Conservation (phyloP, 768 basidiomycete genomes). For the Suillus tomentosus region DNA sequence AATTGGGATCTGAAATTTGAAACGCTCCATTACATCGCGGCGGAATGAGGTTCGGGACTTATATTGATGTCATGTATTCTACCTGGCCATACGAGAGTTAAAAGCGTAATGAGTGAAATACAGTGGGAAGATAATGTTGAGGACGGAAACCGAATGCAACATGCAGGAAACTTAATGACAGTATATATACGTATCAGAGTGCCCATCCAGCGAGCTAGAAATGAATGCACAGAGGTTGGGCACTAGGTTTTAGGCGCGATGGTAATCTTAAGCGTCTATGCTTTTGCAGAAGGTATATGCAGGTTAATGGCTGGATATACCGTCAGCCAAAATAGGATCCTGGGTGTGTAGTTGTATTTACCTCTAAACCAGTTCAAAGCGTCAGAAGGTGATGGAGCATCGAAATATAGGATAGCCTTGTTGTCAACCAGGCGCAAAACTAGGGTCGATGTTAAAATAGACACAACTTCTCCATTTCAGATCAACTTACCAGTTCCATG, state of each 20-base stretch:
- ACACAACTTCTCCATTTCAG: neutral
- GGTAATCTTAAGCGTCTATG: conserved; percentile 41
- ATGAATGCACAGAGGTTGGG: neutral
- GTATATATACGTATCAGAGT: conserved; percentile 36
- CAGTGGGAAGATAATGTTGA: conserved; percentile 33
- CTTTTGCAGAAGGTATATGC: conserved; percentile 82
- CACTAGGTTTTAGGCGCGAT: conserved; percentile 4
- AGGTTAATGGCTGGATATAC: conserved; percentile 73
- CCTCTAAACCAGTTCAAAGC: conserved; percentile 92
- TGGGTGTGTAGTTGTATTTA: conserved; percentile 31
- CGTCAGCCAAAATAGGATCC: conserved; percentile 8
- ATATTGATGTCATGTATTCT: conserved; percentile 25
- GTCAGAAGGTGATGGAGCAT: conserved; percentile 80
- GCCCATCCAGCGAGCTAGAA: conserved; percentile 21
- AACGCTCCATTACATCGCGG: neutral
- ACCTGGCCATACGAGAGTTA: conserved; percentile 23
- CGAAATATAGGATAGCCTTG: conserved; percentile 89
- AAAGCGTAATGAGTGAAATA: conserved; percentile 21
- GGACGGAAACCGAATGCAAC: conserved; percentile 28
- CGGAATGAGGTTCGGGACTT: neutral
- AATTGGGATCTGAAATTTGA: too few species aligned
- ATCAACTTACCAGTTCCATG: conserved; percentile 72
- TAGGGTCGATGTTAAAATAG: conserved; percentile 30
- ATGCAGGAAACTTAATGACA: conserved; percentile 35
- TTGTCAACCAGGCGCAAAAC: conserved; percentile 89